Conservation (phyloP, 176 grass and related monocot genomes). For the Triticum dicoccoides region DNA sequence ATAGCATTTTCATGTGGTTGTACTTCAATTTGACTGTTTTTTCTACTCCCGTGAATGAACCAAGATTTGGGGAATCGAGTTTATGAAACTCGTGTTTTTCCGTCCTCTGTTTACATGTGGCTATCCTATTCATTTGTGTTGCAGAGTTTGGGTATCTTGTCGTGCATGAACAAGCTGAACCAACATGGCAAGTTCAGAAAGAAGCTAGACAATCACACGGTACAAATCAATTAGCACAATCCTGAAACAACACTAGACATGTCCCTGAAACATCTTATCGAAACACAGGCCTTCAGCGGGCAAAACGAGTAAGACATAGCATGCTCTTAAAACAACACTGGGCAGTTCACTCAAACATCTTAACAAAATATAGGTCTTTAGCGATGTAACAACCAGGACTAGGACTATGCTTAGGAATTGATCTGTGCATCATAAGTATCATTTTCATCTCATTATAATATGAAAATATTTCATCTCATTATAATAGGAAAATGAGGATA, state of each 20-base stretch:
- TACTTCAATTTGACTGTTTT: not conserved
- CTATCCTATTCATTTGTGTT: not conserved
- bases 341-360: not conserved
- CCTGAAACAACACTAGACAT: not conserved
- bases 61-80: too few relatives aligned
- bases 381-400: not conserved
- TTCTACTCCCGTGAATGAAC: too few relatives aligned
- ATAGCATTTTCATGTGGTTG: not conserved
- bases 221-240: not conserved
- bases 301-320: not conserved
- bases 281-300: not conserved
- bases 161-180: not conserved
- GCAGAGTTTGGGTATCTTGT: not conserved
- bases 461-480: too few relatives aligned
- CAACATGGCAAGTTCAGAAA: not conserved
- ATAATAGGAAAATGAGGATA: too few relatives aligned
- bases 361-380: not conserved
- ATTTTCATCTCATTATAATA: too few relatives aligned
- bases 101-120: not conserved
- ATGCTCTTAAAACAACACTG: not conserved
- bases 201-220: not conserved
- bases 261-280: not conserved
- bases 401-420: not conserved
- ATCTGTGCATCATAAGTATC: not conserved
- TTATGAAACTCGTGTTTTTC: not conserved